Conservation (phyloP, 768 basidiomycete genomes). For the Boletus rubescentipes region DNA sequence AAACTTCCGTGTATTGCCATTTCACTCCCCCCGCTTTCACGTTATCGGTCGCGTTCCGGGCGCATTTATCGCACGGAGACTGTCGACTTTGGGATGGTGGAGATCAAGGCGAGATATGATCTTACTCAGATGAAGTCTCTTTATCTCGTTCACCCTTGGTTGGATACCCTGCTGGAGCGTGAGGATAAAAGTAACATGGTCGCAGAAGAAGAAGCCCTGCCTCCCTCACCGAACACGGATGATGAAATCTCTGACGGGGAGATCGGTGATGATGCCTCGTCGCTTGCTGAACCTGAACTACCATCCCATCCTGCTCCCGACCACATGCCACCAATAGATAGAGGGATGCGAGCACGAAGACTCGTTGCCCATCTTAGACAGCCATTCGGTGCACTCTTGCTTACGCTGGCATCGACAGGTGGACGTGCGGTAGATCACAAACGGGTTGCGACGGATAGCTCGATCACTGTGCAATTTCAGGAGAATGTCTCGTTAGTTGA, state of each 20-base stretch:
- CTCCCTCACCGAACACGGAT: neutral
- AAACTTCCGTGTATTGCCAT: neutral
- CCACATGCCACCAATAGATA: neutral
- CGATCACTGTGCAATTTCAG: too few species aligned
- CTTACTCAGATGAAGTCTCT: neutral
- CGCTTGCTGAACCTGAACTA: neutral
- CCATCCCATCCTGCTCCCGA: rapidly evolving
- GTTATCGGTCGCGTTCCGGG: neutral
- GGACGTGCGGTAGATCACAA: neutral
- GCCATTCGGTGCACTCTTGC: neutral
- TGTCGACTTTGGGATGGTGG: neutral
- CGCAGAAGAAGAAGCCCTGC: neutral
- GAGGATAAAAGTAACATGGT: neutral
- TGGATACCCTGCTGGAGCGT: neutral
- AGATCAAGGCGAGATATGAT: neutral
- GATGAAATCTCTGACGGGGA: neutral
- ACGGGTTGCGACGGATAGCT: slow-evolving; percentile 1
- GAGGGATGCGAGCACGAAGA: neutral
- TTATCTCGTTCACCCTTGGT: neutral
- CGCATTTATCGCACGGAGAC: neutral
- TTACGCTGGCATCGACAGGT: neutral
- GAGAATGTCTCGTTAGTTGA: too few species aligned
- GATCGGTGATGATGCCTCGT: neutral
- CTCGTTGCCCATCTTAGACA: neutral
- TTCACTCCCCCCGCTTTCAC: neutral